Evolutionary conservation across 202 grass and related monocot species (phyloP), one percentile per base, ranked within the genome.

Genomic region (Musa balbisiana): DNA sequence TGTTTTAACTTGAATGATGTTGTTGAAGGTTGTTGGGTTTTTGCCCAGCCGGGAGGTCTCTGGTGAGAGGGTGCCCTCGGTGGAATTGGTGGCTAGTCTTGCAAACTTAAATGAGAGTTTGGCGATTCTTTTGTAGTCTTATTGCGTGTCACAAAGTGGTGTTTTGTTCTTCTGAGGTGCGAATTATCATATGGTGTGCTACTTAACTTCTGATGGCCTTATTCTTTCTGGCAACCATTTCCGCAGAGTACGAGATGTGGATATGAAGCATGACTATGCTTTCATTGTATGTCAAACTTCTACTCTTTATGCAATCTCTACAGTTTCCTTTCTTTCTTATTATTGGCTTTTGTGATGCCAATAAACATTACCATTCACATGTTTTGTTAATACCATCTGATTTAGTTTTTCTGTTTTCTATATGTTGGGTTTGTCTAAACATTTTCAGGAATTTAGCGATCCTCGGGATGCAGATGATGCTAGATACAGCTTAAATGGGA

Each of bases 21-120:
- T 99, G 91, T 97, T 97, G 90, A 93, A 93, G 88, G 90, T 99
- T 99, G 89, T 87, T 88, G 82, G 83, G 85, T 88, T 91, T 92
- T 91, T 87, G 84, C 90, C 75, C 90, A 94, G 86, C 76, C 78
- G 76, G 90, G 83, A 90, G 90, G 82, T 93, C 81, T 92, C 73
- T 94, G 95, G 86, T 99, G 95, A 85, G 88, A 86, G 95, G 92
- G 92, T 93, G 85, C 85, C 90, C 85, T 87, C 82, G 90, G 83
- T 93, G 90, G 90, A 93, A 71, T 86, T 84, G 95, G 91, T 95
- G 95, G 83, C 87, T 83, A 88, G 89, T 81, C 72, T 85, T 88
- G 82, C 85, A 90, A 86, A 80, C 85, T 92, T 87, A 80, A 93
- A 81, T 80, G 87, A 89, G 87, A 83, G 79, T 84, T 86, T 92